These are phyloP conservation scores for Leccinum olivaceopallidum DNA, from an alignment of 768 basidiomycete species.

Conservation along the genomic window DNA sequence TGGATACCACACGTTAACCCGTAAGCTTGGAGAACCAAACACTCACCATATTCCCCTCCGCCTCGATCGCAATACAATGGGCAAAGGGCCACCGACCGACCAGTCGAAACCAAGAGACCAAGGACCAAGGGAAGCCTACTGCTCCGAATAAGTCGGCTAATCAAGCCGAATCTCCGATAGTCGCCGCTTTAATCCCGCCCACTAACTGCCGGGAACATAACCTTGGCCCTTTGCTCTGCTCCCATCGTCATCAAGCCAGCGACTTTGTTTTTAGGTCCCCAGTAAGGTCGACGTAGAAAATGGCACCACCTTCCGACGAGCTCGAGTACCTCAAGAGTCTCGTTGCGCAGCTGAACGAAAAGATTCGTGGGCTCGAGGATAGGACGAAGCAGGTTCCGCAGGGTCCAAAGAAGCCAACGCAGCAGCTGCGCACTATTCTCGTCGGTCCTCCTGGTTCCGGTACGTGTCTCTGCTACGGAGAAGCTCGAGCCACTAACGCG, in stretches of 20 bases:
- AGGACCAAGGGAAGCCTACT: neutral
- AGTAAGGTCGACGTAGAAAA: slow-evolving; percentile 28
- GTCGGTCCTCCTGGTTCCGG: slow-evolving; percentile 98
- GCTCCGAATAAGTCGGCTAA: neutral
- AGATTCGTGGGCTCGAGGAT: slow-evolving; percentile 79
- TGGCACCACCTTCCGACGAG: slow-evolving; percentile 68
- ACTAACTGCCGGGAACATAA: slow-evolving; percentile 5
- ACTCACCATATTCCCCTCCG: neutral
- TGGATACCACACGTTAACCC: neutral
- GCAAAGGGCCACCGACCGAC: neutral
- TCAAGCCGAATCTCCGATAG: slow-evolving; percentile 11
- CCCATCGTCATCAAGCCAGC: neutral
- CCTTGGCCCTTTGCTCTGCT: slow-evolving; percentile 1
- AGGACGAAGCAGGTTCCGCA: slow-evolving; percentile 52
- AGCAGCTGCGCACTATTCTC: slow-evolving; percentile 87
- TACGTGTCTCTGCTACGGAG: slow-evolving; percentile 37
- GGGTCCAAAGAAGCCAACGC: slow-evolving; percentile 58
- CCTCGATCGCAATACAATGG: neutral
- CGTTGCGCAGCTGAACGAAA: slow-evolving; percentile 86
- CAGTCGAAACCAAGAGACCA: neutral
- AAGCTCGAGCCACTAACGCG: slow-evolving; percentile 25
- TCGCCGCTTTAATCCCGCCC: slow-evolving; percentile 27
- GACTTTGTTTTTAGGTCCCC: neutral
- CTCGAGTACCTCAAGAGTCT: slow-evolving; percentile 94
- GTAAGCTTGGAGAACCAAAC: neutral